Evolutionary conservation across 495 filamentous ascomycete species (phyloP).

Genomic region (Penicillium antarcticum): DNA sequence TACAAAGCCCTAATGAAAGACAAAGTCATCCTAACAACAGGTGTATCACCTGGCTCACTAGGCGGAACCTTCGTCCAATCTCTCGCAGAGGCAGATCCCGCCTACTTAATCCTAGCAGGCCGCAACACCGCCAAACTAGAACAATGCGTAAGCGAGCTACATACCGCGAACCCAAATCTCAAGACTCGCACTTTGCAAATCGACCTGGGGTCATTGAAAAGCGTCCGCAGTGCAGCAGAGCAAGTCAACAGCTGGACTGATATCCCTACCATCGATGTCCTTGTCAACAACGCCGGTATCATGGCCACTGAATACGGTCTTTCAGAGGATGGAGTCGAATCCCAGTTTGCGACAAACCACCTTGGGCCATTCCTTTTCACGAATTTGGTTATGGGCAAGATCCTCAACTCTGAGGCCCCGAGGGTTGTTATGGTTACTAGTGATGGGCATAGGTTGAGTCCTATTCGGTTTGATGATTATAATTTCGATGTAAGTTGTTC

Average conservation of each 20-base stretch:
- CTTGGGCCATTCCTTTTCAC: slow-evolving; percentile 59
- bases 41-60: slow-evolving; percentile 43
- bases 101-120: slow-evolving; percentile 52
- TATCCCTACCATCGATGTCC: slow-evolving; percentile 58
- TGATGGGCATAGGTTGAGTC: slow-evolving; percentile 36
- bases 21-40: slow-evolving; percentile 47
- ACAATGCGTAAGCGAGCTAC: slow-evolving; percentile 34
- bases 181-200: slow-evolving; percentile 33
- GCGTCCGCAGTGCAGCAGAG: slow-evolving; percentile 46
- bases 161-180: slow-evolving; percentile 22
- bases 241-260: slow-evolving; percentile 40
- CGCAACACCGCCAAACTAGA: slow-evolving; percentile 41
- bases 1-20: slow-evolving; percentile 23
- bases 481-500: slow-evolving; percentile 42
- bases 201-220: slow-evolving; percentile 39
- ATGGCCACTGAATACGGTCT: slow-evolving; percentile 46
- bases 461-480: slow-evolving; percentile 50
- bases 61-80: slow-evolving; percentile 45
- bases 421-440: slow-evolving; percentile 32
- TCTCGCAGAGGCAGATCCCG: slow-evolving; percentile 47
- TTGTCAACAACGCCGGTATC: slow-evolving; percentile 71
- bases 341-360: slow-evolving; percentile 55
- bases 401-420: slow-evolving; percentile 22
- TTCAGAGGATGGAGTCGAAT: slow-evolving; percentile 44
- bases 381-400: slow-evolving; percentile 50